Evolutionary conservation across 2,329 filamentous ascomycete genomes (phyloP).

Genomic region (Cadophora sp.): DNA sequence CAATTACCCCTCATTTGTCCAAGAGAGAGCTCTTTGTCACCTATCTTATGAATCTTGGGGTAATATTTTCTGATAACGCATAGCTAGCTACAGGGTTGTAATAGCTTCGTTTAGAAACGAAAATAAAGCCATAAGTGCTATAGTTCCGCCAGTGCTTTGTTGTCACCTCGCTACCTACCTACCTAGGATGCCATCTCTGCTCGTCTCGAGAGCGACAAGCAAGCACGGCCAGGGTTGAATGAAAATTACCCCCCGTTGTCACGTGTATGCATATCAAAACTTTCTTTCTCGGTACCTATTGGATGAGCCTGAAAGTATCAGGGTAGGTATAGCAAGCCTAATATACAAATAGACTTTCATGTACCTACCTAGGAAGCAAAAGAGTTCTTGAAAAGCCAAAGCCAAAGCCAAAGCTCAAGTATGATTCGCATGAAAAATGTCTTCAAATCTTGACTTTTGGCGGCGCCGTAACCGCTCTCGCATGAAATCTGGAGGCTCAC

Average conservation of each 20-base stretch:
- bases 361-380: no score
- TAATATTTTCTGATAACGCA: no score
- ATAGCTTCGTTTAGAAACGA: no score
- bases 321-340: neutral
- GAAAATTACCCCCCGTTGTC: constrained; percentile 5
- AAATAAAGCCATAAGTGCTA: no score
- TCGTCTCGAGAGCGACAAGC: neutral
- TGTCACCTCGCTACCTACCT: neutral
- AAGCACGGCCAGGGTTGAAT: no score
- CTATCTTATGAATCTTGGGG: neutral
- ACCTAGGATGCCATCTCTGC: neutral
- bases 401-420: no score
- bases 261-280: neutral
- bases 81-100: no score
- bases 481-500: constrained; percentile 11
- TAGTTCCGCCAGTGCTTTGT: neutral
- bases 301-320: neutral
- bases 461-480: neutral
- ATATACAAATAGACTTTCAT: neutral
- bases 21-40: neutral
- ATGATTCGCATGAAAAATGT: neutral
- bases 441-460: neutral
- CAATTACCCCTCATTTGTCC: neutral
- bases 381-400: neutral
- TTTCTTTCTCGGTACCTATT: neutral